phyloP scores from a whole-genome alignment of 192 early-diverging fungal species.

The Podila minutissima region DNA sequence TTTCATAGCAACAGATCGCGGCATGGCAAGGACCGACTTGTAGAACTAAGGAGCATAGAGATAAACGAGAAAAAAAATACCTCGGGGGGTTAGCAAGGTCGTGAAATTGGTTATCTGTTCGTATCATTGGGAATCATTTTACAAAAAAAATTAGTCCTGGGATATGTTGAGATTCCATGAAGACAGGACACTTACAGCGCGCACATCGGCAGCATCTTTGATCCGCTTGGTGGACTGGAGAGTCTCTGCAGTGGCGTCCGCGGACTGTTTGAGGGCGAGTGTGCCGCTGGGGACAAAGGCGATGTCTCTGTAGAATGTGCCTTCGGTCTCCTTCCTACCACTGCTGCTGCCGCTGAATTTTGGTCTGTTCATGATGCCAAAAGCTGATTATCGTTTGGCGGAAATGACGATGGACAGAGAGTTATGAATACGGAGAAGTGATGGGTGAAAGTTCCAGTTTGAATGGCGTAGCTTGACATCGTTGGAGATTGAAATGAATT shows the following conservation, averaged over 20 bases:
- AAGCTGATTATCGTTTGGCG: neutral
- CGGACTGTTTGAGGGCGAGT: constrained; percentile 15
- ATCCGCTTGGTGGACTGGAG: neutral
- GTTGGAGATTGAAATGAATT: neutral
- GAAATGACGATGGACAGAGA: neutral
- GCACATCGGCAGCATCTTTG: constrained; percentile 19
- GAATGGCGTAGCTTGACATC: neutral
- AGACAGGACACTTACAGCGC: constrained; percentile 16
- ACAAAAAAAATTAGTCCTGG: too few species aligned
- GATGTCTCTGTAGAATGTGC: constrained; percentile 38
- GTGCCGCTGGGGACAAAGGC: constrained; percentile 38
- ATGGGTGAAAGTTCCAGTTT: neutral
- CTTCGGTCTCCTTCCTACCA: constrained; percentile 15
- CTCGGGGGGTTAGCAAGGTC: neutral
- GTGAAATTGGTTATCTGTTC: too few species aligned
- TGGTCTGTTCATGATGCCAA: neutral
- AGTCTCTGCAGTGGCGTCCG: neutral
- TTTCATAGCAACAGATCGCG: constrained; percentile 1
- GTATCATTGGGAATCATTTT: neutral
- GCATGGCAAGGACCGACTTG: constrained; percentile 28
- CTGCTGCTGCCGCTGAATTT: neutral
- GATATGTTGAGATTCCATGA: too few species aligned
- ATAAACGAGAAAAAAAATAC: neutral
- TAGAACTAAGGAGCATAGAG: constrained; percentile 22
- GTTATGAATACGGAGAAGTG: neutral